A percentile compares a stretch with the other conserved stretches of the same genome.
phyloP scores from a whole-genome alignment of 768 basidiomycete genomes.

The Kwoniella botswanensis region DNA sequence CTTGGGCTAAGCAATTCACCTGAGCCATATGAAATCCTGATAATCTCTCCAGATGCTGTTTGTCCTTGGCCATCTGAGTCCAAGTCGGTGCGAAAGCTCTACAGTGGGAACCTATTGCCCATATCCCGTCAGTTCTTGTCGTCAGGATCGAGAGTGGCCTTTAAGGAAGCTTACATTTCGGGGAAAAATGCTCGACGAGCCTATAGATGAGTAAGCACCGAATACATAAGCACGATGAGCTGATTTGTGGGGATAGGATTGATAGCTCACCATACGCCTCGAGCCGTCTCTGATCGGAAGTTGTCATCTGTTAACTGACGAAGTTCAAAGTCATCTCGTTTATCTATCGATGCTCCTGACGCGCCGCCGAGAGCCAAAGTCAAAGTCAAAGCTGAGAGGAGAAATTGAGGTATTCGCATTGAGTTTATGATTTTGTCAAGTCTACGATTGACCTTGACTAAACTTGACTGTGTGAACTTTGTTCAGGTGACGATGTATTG shows the following conservation, averaged over 20 bases:
- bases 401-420: constrained; percentile 25
- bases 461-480: too few species aligned
- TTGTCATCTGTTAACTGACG: constrained; percentile 56
- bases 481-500: too few species aligned
- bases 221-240: background rate
- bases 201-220: constrained; percentile 46
- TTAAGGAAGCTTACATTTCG: constrained; percentile 65
- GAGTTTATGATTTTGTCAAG: background rate
- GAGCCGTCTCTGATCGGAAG: constrained; percentile 47
- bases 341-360: constrained; percentile 7
- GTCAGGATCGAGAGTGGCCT: too few species aligned
- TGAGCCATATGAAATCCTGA: constrained; percentile 71
- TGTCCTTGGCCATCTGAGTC: constrained; percentile 65
- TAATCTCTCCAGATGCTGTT: constrained; percentile 61
- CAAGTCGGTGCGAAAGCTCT: constrained; percentile 79
- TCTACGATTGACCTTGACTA: too few species aligned
- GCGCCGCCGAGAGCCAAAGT: constrained; percentile 14
- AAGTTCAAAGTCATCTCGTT: constrained; percentile 40
- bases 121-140: background rate
- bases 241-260: background rate
- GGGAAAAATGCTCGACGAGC: constrained; percentile 87
- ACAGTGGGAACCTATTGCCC: constrained; percentile 66
- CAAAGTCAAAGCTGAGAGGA: constrained; percentile 20
- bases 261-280: constrained; percentile 56
- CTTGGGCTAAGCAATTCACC: constrained; percentile 77